Conservation (phyloP, 2,329 filamentous ascomycete genomes). For the Neopestalotiopsis clavispora region DNA sequence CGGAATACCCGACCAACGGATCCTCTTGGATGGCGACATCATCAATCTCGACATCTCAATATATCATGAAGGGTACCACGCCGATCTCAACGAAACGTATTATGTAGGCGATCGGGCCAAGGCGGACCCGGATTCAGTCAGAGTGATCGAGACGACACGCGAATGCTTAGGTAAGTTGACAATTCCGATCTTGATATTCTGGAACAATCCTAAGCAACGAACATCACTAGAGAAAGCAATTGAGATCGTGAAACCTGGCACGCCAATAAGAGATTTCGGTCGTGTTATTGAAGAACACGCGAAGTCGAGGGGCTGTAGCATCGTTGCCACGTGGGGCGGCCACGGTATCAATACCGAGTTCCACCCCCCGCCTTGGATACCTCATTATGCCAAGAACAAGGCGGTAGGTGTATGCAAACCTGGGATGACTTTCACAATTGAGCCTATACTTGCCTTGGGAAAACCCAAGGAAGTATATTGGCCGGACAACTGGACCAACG, state of each 20-base stretch:
- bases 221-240: constrained; percentile 70
- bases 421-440: constrained; percentile 98
- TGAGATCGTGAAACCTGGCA: constrained; percentile 89
- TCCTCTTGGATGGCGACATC: constrained; percentile 90
- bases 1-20: constrained; percentile 91
- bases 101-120: constrained; percentile 91
- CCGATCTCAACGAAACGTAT: constrained; percentile 97
- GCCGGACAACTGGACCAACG: constrained; percentile 99
- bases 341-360: constrained; percentile 95
- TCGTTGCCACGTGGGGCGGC: constrained; percentile 94
- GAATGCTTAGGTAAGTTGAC: constrained; percentile 78
- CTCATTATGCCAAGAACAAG: constrained; percentile 99
- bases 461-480: constrained; percentile 92
- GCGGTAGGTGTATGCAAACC: constrained; percentile 91
- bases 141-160: constrained; percentile 87
- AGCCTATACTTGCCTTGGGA: constrained; percentile 96
- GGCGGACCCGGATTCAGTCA: constrained; percentile 83
- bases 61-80: constrained; percentile 94
- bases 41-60: constrained; percentile 95
- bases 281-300: constrained; percentile 95
- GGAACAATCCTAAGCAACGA: too few species aligned
- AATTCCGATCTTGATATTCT: too few species aligned
- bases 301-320: constrained; percentile 82
- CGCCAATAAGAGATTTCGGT: constrained; percentile 89
- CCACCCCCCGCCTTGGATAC: constrained; percentile 91